Base-by-base conservation (phyloP, 2,329 filamentous ascomycete genomes). In the Penicillium sp. region DNA sequence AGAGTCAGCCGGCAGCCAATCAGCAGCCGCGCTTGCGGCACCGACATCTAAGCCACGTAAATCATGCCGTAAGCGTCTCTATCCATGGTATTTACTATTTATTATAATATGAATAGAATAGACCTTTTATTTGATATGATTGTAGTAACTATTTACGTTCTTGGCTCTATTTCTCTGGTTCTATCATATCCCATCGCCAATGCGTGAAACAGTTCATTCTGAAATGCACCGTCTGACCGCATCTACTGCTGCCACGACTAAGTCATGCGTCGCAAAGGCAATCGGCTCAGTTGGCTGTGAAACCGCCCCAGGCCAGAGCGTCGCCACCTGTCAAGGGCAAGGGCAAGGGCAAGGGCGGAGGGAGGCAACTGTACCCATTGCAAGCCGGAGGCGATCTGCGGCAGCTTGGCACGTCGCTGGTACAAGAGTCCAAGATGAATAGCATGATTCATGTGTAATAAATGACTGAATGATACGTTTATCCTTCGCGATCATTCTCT, bases 401-500 rank as follows among this genome's bases (percentile, higher is more conserved):
- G 18, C 51, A 38, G 16, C 20, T 7, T 47, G 40, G 12, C 51
- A 47, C 33, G 47, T 9, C 23, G 35, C 23, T 50, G 35, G 42
- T 47, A 46, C n/a, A 12, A 23, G 28, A 30, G 7, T 20, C 30
- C 20, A 24, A 45, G 42, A 51, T 6, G 23, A 26, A 43, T 33
- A 23, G 6, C 21, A 45, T 18, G 40, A 18, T 23, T 43, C 40
- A 43, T 42, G 16, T 28, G 24, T 46, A 18, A n/a, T 24, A 26
- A n/a, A 14, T 28, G 20, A 43, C 16, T n/a, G 7, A 30, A n/a
- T 30, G 18, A 43, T 2, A 20, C 40, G 40, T 18, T 58, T 53
- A 58, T 38, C 56, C 64, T 81, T 80, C 86, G 75, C 91, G 86
- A 65, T 88, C 90, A 73, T 97, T 97, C 67, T 96, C 90, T 23